Evolutionary conservation across 805 yeast species (phyloP), one percentile per base, ranked within the genome.

Genomic region (Isabelozyma pseudorhagii): DNA sequence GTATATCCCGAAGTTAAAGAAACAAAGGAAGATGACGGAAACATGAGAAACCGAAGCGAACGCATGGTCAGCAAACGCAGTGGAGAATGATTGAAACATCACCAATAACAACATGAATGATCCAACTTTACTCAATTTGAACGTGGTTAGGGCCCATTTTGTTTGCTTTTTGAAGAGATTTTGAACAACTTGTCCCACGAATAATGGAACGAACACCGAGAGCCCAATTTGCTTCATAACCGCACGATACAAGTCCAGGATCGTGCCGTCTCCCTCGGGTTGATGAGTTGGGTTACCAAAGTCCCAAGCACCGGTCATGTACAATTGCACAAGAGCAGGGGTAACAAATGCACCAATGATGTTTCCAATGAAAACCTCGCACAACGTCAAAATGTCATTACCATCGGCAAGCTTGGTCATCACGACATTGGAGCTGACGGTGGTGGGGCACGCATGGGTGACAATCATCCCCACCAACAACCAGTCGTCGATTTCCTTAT

Each of bases 401-500:
- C 97, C 97, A 55, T 85, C 83, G 0, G 97, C 96, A 50, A 80
- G 80, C 47, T 83, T 78, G 5, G 97, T 91, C 97, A 91, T 91
- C 28, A 91, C 92, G 28, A 91, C 97, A 63, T 91, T 91, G 1
- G 97, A 89, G 0, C 92, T 82, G 15, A 91, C 96, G 0, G 97
- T 91, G 8, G 97, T 91, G 28, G 97, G 97, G 64, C 96, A 88
- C 10, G 93, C 80, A 29, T 89, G 88, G 2, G 96, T 87, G 43
- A 89, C 86, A 15, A 91, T 80, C 50, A 91, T 67, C 0, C 97
- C 97, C 11, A 87, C 87, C 18, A 91, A 70, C 56, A 89, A 78
- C 89, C 94, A 89, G 34, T 80, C 76, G 56, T 84, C 85, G 38
- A 90, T 87, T n/a, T 71, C 62, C 1, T 70, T 64, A 60, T 87